Evolutionary conservation across 1,284 basidiomycete genomes (phyloP), one percentile per base, ranked within the genome.

Genomic region (Athelia psychrophila): DNA sequence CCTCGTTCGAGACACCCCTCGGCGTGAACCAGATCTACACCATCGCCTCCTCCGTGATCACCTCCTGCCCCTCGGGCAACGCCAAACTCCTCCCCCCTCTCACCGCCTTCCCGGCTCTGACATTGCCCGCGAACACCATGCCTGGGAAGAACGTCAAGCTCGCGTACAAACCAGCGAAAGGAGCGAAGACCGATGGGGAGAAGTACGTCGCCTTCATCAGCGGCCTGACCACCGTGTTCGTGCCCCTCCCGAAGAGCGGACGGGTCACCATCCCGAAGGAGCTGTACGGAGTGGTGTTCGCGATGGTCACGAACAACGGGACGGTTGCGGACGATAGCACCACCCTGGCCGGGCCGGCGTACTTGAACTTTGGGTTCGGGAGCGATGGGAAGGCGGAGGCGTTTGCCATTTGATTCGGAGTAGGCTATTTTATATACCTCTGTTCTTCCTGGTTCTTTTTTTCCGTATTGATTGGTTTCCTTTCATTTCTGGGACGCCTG

Each of bases 11-110:
- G 57, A 54, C 16, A 55, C 71, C 71, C 20, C 63, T 68, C 27
- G 61, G 56, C 57, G 61, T 67, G 51, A 62, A 68, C 56, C 62
- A 69, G 56, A 66, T 68, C 25, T 70, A 63, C 62, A 66, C 68
- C 22, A 60, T 72, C 24, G 70, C 67, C 44, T 69, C 71, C 2
- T 59, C 64, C 4, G 65, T 75, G 54, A 72, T 75, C 65, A 67
- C 57, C 24, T 53, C 49, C 6, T 75, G 74, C 64, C 74, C 73
- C 12, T 25, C 49, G 27, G 27, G 27, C 13, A 73, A 73, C 63
- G 61, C 69, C 18, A 56, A 64, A 13, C 68, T 75, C 25, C 58
- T 71, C 47, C 27, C 27, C 13, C 27, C 27, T n/a, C n/a, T n/a
- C 56, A 62, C 57, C 48, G 69, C 71, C 18, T 70, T 71, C 66